A percentile compares a stretch with the other conserved stretches of the same genome.
Evolutionary conservation across 768 basidiomycete species (phyloP).

Genomic region (Calocera cornea): DNA sequence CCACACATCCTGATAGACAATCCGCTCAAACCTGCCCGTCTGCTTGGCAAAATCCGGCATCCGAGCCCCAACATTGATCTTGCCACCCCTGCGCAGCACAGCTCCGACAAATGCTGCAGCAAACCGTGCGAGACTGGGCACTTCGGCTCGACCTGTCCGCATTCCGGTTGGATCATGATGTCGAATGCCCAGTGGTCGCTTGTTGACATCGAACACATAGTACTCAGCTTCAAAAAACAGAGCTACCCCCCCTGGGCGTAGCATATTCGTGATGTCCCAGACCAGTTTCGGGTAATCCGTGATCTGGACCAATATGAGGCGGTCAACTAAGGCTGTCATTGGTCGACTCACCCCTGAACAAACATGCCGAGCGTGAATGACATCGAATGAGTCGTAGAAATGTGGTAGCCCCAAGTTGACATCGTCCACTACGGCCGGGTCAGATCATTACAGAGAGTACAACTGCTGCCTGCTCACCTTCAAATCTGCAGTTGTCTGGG

Average conservation of each 20-base stretch:
- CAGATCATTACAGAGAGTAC: neutral
- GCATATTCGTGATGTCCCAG: slow-evolving; percentile 49
- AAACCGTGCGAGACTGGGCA: neutral
- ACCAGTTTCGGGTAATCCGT: slow-evolving; percentile 51
- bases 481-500: neutral
- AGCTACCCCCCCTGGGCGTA: slow-evolving; percentile 58
- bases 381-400: slow-evolving; percentile 8
- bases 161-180: neutral
- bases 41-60: slow-evolving; percentile 40
- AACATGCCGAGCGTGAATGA: slow-evolving; percentile 7
- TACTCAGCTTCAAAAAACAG: slow-evolving; percentile 60
- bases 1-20: slow-evolving; percentile 47
- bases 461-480: neutral
- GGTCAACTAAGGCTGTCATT: slow-evolving; percentile 7
- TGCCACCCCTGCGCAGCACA: slow-evolving; percentile 43
- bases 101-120: slow-evolving; percentile 29
- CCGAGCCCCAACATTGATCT: slow-evolving; percentile 46
- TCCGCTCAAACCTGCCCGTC: slow-evolving; percentile 35
- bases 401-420: slow-evolving; percentile 6
- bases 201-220: slow-evolving; percentile 41
- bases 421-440: slow-evolving; percentile 1
- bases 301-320: slow-evolving; percentile 34
- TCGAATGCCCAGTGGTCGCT: slow-evolving; percentile 19
- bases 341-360: slow-evolving; percentile 23
- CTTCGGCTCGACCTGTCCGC: neutral